Percentiles rank a stretch among this genome's conserved stretches.
Evolutionary conservation across 768 basidiomycete species (phyloP).

Genomic region (Podaxis carcinomalis): DNA sequence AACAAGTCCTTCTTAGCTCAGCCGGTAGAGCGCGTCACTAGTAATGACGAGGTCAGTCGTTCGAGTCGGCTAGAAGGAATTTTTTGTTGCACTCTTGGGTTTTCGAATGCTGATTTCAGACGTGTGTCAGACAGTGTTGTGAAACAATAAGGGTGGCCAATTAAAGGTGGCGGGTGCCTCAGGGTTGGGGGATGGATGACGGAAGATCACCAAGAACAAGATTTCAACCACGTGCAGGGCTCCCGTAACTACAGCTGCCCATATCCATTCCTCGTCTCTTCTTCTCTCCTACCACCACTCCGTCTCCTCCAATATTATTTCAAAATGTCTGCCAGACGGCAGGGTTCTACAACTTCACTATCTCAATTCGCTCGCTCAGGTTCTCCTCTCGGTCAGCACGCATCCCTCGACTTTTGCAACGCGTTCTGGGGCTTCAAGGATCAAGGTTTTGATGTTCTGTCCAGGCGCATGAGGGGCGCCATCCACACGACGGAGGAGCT

Average conservation of each 20-base stretch:
- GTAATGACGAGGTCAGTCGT: slow-evolving; percentile 38
- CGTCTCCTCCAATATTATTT: not conserved
- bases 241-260: not conserved
- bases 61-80: slow-evolving; percentile 33
- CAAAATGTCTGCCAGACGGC: slow-evolving; percentile 68
- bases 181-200: not conserved
- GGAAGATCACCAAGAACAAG: not conserved
- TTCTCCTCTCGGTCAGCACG: slow-evolving; percentile 43
- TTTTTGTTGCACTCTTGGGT: not conserved
- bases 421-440: slow-evolving; percentile 91
- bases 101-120: not conserved
- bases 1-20: slow-evolving; percentile 46
- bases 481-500: slow-evolving; percentile 86
- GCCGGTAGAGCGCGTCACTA: slow-evolving; percentile 55
- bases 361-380: slow-evolving; percentile 60
- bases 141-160: not conserved
- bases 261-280: not conserved
- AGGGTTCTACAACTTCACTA: slow-evolving; percentile 78
- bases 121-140: not conserved
- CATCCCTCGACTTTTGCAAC: slow-evolving; percentile 89
- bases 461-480: slow-evolving; percentile 85
- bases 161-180: not conserved
- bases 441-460: slow-evolving; percentile 86
- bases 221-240: slow-evolving; percentile 7
- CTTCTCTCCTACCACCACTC: slow-evolving; percentile 8